These are phyloP conservation scores for Pleurotus pulmonarius DNA, from an alignment of 768 basidiomycete genomes.

Conservation along the genomic window DNA sequence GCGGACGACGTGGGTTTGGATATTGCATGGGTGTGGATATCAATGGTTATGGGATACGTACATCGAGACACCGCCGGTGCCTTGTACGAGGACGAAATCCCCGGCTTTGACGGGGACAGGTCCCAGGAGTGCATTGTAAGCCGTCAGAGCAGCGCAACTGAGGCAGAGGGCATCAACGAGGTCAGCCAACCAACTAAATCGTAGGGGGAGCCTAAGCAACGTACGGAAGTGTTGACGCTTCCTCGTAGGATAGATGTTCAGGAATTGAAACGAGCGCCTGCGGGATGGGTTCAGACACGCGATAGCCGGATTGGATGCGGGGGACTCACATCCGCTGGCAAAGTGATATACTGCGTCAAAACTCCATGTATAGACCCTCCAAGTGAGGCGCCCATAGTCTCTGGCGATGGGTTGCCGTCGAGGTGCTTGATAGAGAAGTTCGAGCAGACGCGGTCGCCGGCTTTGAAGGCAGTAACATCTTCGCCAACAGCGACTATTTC, in stretches of 20 bases:
- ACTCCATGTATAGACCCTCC: constrained; percentile 50
- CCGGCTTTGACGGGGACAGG: constrained; percentile 50
- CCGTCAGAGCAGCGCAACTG: constrained; percentile 59
- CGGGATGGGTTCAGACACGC: neutral
- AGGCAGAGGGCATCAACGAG: too few relatives aligned
- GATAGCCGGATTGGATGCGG: too few relatives aligned
- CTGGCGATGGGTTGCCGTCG: constrained; percentile 35
- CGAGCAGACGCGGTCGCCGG: constrained; percentile 54
- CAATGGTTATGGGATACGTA: too few relatives aligned
- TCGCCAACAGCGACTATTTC: constrained; percentile 47
- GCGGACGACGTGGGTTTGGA: neutral
- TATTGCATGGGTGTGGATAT: too few relatives aligned
- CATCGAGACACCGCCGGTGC: constrained; percentile 57
- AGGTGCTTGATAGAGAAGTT: constrained; percentile 49
- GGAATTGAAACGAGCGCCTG: constrained; percentile 52
- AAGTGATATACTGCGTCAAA: constrained; percentile 45
- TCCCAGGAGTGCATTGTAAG: constrained; percentile 57
- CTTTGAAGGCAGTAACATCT: constrained; percentile 41
- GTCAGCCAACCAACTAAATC: too few relatives aligned
- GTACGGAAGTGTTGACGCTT: constrained; percentile 62
- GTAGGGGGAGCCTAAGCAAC: too few relatives aligned
- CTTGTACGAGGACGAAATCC: constrained; percentile 53
- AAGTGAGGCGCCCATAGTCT: constrained; percentile 28
- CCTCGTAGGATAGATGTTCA: constrained; percentile 55
- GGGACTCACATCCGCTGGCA: too few relatives aligned